Percentiles rank a stretch among this genome's conserved stretches.
phyloP scores from a whole-genome alignment of 108 stramenopile genomes.

The Epithemia pelagica region DNA sequence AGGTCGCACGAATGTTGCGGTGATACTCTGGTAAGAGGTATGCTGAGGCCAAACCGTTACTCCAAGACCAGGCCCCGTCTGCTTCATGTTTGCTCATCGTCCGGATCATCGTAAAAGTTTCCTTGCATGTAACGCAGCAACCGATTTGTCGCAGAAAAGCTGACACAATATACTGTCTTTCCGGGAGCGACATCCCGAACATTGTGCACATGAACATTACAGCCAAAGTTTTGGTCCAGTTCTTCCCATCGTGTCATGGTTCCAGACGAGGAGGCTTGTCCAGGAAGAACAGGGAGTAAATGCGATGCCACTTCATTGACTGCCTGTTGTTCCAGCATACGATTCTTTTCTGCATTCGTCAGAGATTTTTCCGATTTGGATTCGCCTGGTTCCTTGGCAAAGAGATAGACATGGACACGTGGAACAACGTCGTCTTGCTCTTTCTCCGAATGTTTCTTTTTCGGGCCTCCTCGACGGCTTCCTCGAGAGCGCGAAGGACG shows the following conservation, averaged over 20 bases:
- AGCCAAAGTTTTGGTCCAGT: conserved; percentile 49
- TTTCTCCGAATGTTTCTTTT: not conserved
- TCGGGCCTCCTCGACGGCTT: not conserved
- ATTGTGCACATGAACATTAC: conserved; percentile 52
- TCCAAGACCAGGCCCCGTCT: no score
- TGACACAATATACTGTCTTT: conserved; percentile 80
- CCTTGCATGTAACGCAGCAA: conserved; percentile 73
- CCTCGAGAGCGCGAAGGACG: conserved; percentile 7
- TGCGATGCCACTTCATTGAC: conserved; percentile 60
- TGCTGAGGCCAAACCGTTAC: no score
- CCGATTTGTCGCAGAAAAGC: conserved; percentile 56
- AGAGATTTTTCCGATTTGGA: not conserved
- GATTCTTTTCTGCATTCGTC: not conserved
- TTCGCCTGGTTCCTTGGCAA: conserved; percentile 57
- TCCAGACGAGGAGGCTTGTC: not conserved
- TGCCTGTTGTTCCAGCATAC: conserved; percentile 50
- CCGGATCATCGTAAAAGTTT: no score
- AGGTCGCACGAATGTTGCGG: no score
- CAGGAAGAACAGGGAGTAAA: conserved; percentile 33
- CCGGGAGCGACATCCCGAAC: conserved; percentile 83
- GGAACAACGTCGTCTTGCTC: conserved; percentile 26
- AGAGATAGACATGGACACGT: conserved; percentile 65
- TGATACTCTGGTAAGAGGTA: no score
- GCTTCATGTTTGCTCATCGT: no score
- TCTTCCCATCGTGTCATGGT: conserved; percentile 42